Evolutionary conservation across 345 rosid species (phyloP).

Genomic region (Nasturtium officinale): DNA sequence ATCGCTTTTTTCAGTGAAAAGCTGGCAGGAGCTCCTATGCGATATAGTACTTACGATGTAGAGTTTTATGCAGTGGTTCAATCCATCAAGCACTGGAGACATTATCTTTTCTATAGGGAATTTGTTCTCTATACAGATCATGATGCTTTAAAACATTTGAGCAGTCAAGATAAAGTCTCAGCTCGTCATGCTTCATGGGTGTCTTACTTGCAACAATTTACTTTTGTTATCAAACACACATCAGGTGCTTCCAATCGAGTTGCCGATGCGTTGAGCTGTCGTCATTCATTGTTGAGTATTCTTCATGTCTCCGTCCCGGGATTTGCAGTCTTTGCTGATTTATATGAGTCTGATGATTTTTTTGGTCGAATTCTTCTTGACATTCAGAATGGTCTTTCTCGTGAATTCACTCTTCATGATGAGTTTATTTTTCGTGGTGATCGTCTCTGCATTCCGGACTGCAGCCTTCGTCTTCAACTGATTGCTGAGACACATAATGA

Average conservation of each 20-base stretch:
- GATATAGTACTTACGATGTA: background rate
- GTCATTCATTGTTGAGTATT: background rate
- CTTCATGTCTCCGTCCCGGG: too few relatives aligned
- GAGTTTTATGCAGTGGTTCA: background rate
- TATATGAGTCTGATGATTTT: too few relatives aligned
- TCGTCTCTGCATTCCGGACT: too few relatives aligned
- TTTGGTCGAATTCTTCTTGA: too few relatives aligned
- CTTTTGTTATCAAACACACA: background rate
- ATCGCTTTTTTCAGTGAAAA: background rate
- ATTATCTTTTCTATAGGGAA: background rate
- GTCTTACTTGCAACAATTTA: background rate
- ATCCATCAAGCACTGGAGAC: background rate
- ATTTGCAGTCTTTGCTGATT: too few relatives aligned
- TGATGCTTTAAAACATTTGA: background rate
- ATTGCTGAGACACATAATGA: too few relatives aligned
- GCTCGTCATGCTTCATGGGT: background rate
- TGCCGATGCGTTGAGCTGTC: background rate
- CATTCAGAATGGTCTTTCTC: too few relatives aligned
- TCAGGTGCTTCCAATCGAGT: background rate
- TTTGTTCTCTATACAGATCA: background rate
- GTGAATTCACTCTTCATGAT: too few relatives aligned
- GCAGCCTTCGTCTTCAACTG: too few relatives aligned
- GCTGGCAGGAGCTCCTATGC: background rate
- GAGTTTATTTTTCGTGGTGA: too few relatives aligned
- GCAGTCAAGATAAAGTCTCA: background rate